These are phyloP conservation scores for Ceratocystiopsis brevicomis DNA, from an alignment of 2,329 filamentous ascomycete species.

Conservation along the genomic window DNA sequence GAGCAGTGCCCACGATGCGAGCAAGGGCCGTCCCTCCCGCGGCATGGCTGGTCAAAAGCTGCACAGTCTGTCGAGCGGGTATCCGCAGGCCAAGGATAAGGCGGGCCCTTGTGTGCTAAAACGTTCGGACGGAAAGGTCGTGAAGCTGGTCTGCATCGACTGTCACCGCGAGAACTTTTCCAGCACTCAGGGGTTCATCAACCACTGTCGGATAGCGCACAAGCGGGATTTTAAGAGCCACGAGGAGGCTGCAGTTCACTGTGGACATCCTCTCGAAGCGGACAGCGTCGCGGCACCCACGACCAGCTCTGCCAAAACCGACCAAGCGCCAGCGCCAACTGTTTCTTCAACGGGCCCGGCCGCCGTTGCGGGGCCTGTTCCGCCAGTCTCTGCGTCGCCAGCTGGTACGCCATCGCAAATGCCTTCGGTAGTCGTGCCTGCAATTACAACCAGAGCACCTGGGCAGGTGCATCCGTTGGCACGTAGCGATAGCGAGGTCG, in stretches of 20 bases:
- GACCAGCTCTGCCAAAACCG: background rate
- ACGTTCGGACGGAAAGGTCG: slow-evolving; percentile 66
- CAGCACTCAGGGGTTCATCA: slow-evolving; percentile 97
- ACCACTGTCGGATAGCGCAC: slow-evolving; percentile 93
- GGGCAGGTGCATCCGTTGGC: slow-evolving; percentile 45
- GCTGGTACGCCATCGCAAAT: no score
- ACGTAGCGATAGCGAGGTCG: slow-evolving; percentile 36
- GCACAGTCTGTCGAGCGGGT: slow-evolving; percentile 50
- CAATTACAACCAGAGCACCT: slow-evolving; percentile 11
- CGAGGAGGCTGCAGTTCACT: slow-evolving; percentile 76
- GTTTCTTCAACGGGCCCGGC: no score
- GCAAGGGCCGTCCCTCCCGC: slow-evolving; percentile 31
- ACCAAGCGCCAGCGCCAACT: background rate
- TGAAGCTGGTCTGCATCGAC: slow-evolving; percentile 78
- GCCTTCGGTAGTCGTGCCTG: no score
- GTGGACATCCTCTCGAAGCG: slow-evolving; percentile 63
- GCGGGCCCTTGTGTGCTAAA: slow-evolving; percentile 68
- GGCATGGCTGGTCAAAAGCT: slow-evolving; percentile 40
- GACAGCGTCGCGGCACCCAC: slow-evolving; percentile 28
- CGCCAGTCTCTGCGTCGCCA: no score
- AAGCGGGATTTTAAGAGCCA: slow-evolving; percentile 88
- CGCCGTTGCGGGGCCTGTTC: no score
- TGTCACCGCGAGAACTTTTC: slow-evolving; percentile 84
- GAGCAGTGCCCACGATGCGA: slow-evolving; percentile 47
- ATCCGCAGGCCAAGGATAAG: slow-evolving; percentile 60